Evolutionary conservation across 2,329 filamentous ascomycete genomes (phyloP), one percentile per base, ranked within the genome.

Genomic region (Lecanicillium sp.): DNA sequence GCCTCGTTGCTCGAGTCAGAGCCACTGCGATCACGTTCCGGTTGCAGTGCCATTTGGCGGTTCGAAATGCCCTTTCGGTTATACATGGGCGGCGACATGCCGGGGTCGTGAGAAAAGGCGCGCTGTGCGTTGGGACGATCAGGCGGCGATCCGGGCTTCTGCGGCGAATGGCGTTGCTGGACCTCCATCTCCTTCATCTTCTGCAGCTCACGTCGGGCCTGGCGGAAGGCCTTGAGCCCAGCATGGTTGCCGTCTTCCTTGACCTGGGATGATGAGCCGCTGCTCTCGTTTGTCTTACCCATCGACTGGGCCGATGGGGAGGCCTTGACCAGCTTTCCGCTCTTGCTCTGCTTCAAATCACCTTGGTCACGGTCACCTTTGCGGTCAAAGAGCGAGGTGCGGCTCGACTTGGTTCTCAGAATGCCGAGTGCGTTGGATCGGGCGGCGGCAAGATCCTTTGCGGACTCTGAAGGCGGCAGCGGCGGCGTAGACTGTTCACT

Each of bases 391-490:
- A 87, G 61, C 3, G 82, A 84, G 12, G 81, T 78, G 15, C 73
- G 69, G 54, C 84, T 88, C 4, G 79, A 72, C 59, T 84, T 86
- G 17, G 72, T 60, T 44, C 76, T 74, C 37, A 87, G 61, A 39
- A 85, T 75, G 17, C 74, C 78, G 17, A 86, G 62, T 2, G 78
- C 72, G 48, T 77, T 79, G 4, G 74, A 61, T 36, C 65, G 61
- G n/a, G 58, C 44, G 9, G 58, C 46, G 11, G 53, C 18, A 3
- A 40, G 46, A 31, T 62, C 63, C 41, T 56, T 49, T 33, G 55
- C 44, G 5, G 54, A 48, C 25, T 69, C 63, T 11, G 60, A 49
- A 18, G 53, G 49, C 1, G 50, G 50, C 4, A 45, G 38, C 3
- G 52, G 44, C 3, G 59, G 50, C 17, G 43, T 35, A 4, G 52